A percentile compares a stretch with the other conserved stretches of the same genome.
phyloP scores from a whole-genome alignment of 371 early-diverging fungal genomes.

The Mortierella sp. region DNA sequence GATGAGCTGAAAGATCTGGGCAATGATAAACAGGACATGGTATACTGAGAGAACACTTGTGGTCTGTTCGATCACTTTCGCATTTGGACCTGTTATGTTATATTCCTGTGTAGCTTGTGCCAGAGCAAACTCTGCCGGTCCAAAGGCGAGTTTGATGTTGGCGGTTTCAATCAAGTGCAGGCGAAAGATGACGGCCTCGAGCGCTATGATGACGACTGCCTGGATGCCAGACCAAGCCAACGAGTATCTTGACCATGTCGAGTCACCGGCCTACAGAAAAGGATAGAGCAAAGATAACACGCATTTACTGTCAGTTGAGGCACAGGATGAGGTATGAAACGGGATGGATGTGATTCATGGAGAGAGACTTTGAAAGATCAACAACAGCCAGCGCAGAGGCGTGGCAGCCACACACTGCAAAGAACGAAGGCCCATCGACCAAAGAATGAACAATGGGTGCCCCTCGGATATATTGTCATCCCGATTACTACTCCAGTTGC shows the following conservation, averaged over 20 bases:
- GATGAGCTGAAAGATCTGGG: conserved; percentile 61
- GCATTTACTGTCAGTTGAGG: not conserved
- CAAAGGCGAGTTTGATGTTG: conserved; percentile 31
- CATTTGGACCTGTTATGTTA: not conserved
- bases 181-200: conserved; percentile 52
- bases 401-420: not conserved
- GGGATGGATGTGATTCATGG: not conserved
- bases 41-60: conserved; percentile 57
- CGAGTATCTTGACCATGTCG: conserved; percentile 51
- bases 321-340: not conserved
- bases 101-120: not conserved
- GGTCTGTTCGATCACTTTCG: conserved; percentile 19
- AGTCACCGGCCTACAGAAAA: conserved; percentile 46
- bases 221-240: conserved; percentile 56
- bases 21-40: conserved; percentile 59
- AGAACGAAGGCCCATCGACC: not conserved
- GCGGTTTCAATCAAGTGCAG: conserved; percentile 29
- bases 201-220: conserved; percentile 45
- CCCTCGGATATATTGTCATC: conserved; percentile 23
- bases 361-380: not conserved
- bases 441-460: not conserved
- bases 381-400: not conserved
- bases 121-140: not conserved
- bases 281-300: not conserved
- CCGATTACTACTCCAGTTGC: not conserved